These are phyloP conservation scores for Iris macrosiphon DNA, from an alignment of 106 monocot genomes.

Conservation along the genomic window DNA sequence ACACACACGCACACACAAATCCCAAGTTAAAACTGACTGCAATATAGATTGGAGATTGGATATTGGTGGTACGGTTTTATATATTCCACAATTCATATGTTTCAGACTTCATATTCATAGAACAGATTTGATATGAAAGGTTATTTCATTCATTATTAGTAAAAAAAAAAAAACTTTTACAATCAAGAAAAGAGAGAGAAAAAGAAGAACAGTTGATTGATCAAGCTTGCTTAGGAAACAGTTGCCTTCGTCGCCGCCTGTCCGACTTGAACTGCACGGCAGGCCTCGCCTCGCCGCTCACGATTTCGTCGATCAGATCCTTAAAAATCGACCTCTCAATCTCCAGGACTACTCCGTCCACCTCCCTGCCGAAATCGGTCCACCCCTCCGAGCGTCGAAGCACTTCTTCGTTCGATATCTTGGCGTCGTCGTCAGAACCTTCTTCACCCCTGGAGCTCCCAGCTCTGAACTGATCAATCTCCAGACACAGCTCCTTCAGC, in stretches of 20 bases:
- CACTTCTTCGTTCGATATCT: slow-evolving; percentile 16
- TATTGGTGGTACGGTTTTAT: too few species aligned
- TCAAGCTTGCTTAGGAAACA: slow-evolving; percentile 19
- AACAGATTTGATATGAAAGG: too few species aligned
- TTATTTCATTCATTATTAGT: too few species aligned
- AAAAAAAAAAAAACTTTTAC: too few species aligned
- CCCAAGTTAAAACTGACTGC: too few species aligned
- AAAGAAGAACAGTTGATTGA: too few species aligned
- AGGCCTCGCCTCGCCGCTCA: slow-evolving; percentile 16
- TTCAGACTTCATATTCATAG: too few species aligned
- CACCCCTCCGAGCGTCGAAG: slow-evolving; percentile 11
- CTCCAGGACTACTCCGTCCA: slow-evolving; percentile 28
- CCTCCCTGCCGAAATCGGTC: slow-evolving; percentile 21
- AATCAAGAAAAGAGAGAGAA: too few species aligned
- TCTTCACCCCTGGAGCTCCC: background rate
- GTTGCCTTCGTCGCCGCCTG: slow-evolving; percentile 19
- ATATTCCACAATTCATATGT: too few species aligned
- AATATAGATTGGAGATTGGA: too few species aligned
- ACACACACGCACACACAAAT: too few species aligned
- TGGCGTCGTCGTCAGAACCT: slow-evolving; percentile 6
- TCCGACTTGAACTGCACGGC: slow-evolving; percentile 3
- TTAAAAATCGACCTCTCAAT: slow-evolving; percentile 55
- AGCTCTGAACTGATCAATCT: slow-evolving; percentile 24
- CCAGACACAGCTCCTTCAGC: slow-evolving; percentile 32
- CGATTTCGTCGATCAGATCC: slow-evolving; percentile 37